Evolutionary conservation across 2,329 filamentous ascomycete species (phyloP).

Genomic region (Penicillium sp.): DNA sequence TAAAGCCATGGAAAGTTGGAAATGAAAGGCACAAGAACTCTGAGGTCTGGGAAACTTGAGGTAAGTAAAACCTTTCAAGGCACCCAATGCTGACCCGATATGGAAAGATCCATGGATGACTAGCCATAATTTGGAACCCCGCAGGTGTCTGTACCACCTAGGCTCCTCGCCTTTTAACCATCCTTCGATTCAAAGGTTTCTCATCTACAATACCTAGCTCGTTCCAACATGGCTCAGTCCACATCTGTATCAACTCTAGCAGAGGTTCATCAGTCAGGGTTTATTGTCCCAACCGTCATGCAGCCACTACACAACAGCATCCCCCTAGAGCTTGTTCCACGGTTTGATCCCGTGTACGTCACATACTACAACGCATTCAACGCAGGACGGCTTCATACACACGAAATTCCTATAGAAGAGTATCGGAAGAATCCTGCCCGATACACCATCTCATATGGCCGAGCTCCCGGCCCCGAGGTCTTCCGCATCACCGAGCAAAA

Average conservation of each 20-base stretch:
- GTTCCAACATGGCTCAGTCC: conserved; percentile 9
- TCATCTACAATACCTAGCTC: too few species aligned
- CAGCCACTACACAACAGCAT: conserved; percentile 48
- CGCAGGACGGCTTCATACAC: conserved; percentile 44
- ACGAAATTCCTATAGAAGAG: conserved; percentile 45
- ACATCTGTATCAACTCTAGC: conserved; percentile 25
- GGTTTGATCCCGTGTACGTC: conserved; percentile 45
- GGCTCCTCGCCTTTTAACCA: not conserved
- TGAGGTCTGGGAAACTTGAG: not conserved
- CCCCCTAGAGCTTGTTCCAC: conserved; percentile 36
- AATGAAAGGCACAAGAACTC: not conserved
- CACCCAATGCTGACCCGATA: too few species aligned
- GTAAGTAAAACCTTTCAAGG: too few species aligned
- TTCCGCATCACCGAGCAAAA: conserved; percentile 44
- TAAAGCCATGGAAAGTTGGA: too few species aligned
- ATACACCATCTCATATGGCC: conserved; percentile 43
- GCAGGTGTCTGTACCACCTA: too few species aligned
- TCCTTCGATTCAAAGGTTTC: too few species aligned
- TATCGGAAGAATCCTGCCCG: conserved; percentile 43
- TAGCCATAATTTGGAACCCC: too few species aligned
- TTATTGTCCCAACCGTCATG: conserved; percentile 22
- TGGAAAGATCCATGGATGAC: too few species aligned
- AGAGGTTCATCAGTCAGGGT: not conserved
- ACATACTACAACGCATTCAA: conserved; percentile 48
- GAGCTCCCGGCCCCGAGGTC: conserved; percentile 37